Evolutionary conservation across 768 basidiomycete genomes (phyloP).

Genomic region (Trametes coccinea): DNA sequence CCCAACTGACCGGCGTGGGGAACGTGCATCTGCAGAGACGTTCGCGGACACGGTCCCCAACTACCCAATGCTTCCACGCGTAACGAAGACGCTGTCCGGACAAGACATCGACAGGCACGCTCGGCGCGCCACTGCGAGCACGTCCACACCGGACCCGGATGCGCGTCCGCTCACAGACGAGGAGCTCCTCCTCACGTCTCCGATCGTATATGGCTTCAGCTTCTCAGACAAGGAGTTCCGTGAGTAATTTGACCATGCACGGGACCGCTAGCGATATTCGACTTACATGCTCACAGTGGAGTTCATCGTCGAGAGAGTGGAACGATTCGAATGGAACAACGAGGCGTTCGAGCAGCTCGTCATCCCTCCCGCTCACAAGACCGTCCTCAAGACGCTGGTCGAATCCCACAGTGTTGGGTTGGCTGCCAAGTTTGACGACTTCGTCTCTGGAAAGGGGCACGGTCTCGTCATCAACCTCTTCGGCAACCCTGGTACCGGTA

Average conservation of each 20-base stretch:
- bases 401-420: conserved; percentile 29
- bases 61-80: conserved; percentile 28
- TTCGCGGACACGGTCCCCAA: conserved; percentile 31
- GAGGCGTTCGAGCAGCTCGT: conserved; percentile 37
- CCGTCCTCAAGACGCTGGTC: conserved; percentile 32
- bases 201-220: conserved; percentile 64
- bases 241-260: conserved; percentile 33
- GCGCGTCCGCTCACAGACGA: conserved; percentile 47
- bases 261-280: background rate
- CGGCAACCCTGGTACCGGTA: conserved; percentile 35
- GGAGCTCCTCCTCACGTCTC: conserved; percentile 55
- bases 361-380: conserved; percentile 33
- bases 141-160: background rate
- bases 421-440: conserved; percentile 34
- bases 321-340: conserved; percentile 43
- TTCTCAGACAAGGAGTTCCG: conserved; percentile 59
- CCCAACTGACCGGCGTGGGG: background rate
- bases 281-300: conserved; percentile 44
- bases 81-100: conserved; percentile 27
- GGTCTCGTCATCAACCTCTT: conserved; percentile 38
- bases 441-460: conserved; percentile 38
- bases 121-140: background rate
- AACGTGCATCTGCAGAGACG: conserved; percentile 20
- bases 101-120: conserved; percentile 31
- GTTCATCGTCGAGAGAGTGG: conserved; percentile 56